Evolutionary conservation across 768 basidiomycete genomes (phyloP), one percentile per base, ranked within the genome.

Genomic region (Trametes gibbosa): DNA sequence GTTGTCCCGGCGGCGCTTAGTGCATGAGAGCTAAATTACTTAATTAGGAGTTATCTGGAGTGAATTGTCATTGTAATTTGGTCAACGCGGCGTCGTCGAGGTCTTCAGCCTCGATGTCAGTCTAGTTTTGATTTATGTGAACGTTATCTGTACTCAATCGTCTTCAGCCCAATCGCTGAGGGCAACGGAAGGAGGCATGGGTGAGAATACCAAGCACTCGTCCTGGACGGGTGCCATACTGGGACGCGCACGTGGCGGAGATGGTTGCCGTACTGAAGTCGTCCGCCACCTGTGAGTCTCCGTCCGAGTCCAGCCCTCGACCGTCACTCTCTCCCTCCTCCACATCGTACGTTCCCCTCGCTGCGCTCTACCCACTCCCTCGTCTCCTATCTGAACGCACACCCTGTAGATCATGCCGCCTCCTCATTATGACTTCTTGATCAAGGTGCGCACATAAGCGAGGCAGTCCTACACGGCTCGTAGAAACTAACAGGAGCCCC

Each of bases 371-470:
- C 21, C 16, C 5, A 5, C 21, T 23, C 39, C 12, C 8, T 10
- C 13, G 9, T 25, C 42, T 19, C 17, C 35, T n/a, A 37, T 4
- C 23, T 17, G 12, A 45, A n/a, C 10, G n/a, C 34, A 9, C 23
- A 24, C 35, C 32, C 7, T 60, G 42, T 53, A 65, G 64, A 66
- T 57, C 62, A 92, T 92, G 91, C 90, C 91, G 51, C 89, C 91
- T 56, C 90, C 92, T 51, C 94, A 97, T 76, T 98, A 98, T 78
- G 95, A 98, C 80, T 96, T 97, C 69, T 83, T 95, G 75, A 92
- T 95, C 85, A 95, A 91, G 81, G 91, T 89, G 61, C 67, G 79
- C 50, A 9, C 42, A 9, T 17, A 14, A 32, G 29, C 5, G 37
- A 5, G 37, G 43, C n/a, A n/a, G n/a, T n/a, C n/a, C n/a, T 35